Evolutionary conservation across 805 yeast species (phyloP).

Genomic region (Candida maesae): DNA sequence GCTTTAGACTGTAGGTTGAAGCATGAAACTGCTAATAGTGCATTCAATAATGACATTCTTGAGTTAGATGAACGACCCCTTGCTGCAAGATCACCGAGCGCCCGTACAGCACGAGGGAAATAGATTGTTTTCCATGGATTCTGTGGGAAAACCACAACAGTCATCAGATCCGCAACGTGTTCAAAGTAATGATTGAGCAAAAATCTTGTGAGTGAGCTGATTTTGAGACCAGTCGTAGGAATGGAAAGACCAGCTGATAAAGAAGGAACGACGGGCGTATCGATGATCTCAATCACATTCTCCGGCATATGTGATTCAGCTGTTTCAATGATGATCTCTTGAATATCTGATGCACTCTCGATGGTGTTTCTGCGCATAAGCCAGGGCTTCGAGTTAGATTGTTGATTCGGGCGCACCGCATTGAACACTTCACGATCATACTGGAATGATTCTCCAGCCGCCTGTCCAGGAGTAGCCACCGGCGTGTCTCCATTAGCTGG

Average conservation of each 20-base stretch:
- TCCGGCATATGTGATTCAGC: conserved; percentile 44
- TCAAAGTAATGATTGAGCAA: conserved; percentile 67
- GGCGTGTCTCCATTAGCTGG: not conserved
- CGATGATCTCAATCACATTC: conserved; percentile 40
- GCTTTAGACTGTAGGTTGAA: conserved; percentile 75
- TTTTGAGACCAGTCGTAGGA: too few relatives aligned
- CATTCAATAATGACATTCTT: conserved; percentile 72
- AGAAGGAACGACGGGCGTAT: conserved; percentile 32
- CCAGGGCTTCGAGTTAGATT: not conserved
- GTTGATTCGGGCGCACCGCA: conserved; percentile 20
- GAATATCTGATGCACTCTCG: not conserved
- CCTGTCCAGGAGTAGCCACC: conserved; percentile 1
- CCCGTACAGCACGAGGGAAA: conserved; percentile 77
- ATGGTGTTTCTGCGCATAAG: not conserved
- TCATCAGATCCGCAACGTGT: conserved; percentile 76
- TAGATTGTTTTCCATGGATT: conserved; percentile 90
- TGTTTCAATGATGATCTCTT: conserved; percentile 19
- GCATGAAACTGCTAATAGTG: conserved; percentile 76
- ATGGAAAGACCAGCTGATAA: conserved; percentile 23
- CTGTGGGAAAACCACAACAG: conserved; percentile 64
- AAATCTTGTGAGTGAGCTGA: conserved; percentile 69
- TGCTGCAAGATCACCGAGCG: conserved; percentile 76
- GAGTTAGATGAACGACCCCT: conserved; percentile 73
- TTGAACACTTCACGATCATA: conserved; percentile 28
- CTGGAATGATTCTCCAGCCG: conserved; percentile 9